These are phyloP conservation scores for Lipomyces japonicus DNA, from an alignment of 805 yeast species.

Conservation along the genomic window DNA sequence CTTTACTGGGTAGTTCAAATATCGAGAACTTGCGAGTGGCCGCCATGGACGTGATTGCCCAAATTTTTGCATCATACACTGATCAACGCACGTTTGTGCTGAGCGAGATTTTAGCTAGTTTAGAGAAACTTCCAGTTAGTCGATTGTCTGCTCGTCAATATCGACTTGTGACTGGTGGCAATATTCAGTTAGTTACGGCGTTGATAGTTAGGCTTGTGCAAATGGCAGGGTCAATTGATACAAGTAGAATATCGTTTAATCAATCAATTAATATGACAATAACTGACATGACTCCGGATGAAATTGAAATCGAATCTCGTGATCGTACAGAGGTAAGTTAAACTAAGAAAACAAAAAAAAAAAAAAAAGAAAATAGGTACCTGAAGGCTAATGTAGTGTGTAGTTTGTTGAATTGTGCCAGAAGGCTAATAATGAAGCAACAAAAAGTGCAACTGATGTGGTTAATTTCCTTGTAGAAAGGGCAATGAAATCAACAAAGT, in stretches of 20 bases:
- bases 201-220: conserved; percentile 47
- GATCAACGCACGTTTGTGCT: conserved; percentile 60
- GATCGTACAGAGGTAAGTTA: conserved; percentile 8
- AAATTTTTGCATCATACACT: conserved; percentile 32
- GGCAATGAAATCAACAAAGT: conserved; percentile 27
- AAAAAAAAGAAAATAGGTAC: background rate
- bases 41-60: conserved; percentile 27
- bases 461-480: conserved; percentile 29
- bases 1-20: conserved; percentile 29
- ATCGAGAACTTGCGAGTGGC: conserved; percentile 36
- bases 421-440: conserved; percentile 20
- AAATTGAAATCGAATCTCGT: conserved; percentile 7
- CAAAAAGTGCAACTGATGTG: conserved; percentile 24
- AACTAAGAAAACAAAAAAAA: too few relatives aligned
- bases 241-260: background rate
- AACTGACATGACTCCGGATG: conserved; percentile 8
- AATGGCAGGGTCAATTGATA: conserved; percentile 35
- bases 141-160: conserved; percentile 46
- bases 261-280: background rate
- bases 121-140: conserved; percentile 49
- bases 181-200: conserved; percentile 49
- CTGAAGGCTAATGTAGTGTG: background rate
- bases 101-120: conserved; percentile 53
- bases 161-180: conserved; percentile 44
- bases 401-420: conserved; percentile 14